phyloP scores from a whole-genome alignment of 1,139 yeast genomes.

The Diutina rugosa region DNA sequence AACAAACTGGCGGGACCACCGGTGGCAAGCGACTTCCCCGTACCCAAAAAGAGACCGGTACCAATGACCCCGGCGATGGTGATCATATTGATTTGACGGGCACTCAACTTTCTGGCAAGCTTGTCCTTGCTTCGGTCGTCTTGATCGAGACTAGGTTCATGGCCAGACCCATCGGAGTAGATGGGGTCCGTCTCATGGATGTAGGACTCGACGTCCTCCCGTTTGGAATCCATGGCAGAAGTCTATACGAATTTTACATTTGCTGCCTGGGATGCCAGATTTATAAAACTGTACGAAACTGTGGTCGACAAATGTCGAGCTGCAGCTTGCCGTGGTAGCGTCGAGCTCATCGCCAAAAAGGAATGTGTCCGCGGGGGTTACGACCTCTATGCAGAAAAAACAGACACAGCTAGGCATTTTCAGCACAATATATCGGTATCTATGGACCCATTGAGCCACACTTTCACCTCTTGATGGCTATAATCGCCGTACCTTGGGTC shows the following conservation, averaged over 20 bases:
- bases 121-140: neutral
- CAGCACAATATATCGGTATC: neutral
- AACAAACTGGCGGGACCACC: conserved; percentile 80
- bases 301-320: neutral
- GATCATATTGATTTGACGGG: conserved; percentile 51
- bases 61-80: conserved; percentile 60
- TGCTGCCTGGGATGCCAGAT: neutral
- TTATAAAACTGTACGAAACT: no score
- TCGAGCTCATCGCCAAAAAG: neutral
- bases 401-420: neutral
- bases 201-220: neutral
- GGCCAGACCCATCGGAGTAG: neutral
- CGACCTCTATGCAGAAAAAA: neutral
- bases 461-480: no score
- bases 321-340: neutral
- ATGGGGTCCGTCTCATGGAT: neutral
- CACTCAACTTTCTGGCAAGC: conserved; percentile 24
- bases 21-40: conserved; percentile 45
- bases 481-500: neutral
- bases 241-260: neutral
- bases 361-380: neutral
- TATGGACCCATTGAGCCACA: neutral
- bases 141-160: neutral
- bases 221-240: neutral
- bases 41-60: conserved; percentile 62